phyloP scores from a whole-genome alignment of 2,329 filamentous ascomycete genomes.

The Colletotrichum graminicola region DNA sequence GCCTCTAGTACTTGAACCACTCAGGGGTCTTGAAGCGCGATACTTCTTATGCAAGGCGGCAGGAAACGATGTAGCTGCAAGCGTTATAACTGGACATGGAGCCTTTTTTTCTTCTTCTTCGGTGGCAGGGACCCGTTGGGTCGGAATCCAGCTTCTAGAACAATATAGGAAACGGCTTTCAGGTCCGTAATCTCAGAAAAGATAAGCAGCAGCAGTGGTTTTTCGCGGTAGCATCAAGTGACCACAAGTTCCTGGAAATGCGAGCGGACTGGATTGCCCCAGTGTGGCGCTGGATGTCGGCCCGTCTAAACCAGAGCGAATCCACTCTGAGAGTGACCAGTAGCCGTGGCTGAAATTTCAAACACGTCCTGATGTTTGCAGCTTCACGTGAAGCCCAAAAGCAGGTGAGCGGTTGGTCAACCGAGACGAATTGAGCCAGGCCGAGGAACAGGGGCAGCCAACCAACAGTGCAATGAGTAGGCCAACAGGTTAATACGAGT shows the following conservation, averaged over 20 bases:
- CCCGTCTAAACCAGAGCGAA: conserved; percentile 22
- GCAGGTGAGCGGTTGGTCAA: conserved; percentile 8
- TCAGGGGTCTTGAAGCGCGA: background rate
- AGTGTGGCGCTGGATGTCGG: conserved; percentile 33
- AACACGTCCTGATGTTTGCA: background rate
- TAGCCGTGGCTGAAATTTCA: conserved; percentile 11
- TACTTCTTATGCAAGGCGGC: no score
- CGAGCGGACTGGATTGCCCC: background rate
- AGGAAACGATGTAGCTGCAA: no score
- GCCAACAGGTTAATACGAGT: conserved; percentile 16
- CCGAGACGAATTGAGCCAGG: background rate
- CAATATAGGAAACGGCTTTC: background rate
- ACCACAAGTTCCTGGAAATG: background rate
- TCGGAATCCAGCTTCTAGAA: background rate
- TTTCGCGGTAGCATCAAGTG: background rate
- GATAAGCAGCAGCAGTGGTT: background rate
- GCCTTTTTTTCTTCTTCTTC: background rate
- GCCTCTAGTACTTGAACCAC: background rate
- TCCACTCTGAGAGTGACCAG: background rate
- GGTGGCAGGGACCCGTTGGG: background rate
- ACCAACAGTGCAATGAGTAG: conserved; percentile 2
- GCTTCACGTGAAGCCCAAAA: background rate
- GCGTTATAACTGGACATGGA: background rate
- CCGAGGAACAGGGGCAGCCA: background rate
- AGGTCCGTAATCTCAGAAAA: background rate